Evolutionary conservation across 164 flowering plant genomes (phyloP).

Genomic region (Vitis cinerea): DNA sequence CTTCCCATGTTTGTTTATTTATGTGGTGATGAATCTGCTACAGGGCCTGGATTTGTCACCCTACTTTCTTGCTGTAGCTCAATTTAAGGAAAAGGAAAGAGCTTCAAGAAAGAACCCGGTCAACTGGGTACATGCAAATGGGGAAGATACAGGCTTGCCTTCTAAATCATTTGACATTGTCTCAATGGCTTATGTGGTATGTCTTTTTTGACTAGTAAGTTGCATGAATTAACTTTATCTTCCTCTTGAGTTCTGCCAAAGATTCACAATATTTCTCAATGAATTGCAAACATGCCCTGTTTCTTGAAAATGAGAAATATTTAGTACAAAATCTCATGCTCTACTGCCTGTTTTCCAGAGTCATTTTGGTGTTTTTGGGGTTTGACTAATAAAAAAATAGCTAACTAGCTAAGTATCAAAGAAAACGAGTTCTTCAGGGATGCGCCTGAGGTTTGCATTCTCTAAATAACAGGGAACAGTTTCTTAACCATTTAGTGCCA

Average conservation of each 20-base stretch:
- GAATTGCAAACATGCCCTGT: background rate
- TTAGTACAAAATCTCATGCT: no score
- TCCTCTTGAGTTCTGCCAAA: background rate
- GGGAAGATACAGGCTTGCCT: conserved; percentile 71
- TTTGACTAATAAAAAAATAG: no score
- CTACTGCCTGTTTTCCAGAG: no score
- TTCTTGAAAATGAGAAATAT: background rate
- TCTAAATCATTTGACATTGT: conserved; percentile 61
- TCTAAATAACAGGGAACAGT: no score
- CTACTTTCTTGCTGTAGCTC: conserved; percentile 75
- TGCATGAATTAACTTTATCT: background rate
- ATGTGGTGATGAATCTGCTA: conserved; percentile 2
- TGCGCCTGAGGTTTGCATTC: no score
- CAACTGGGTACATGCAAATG: conserved; percentile 68
- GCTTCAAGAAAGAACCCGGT: conserved; percentile 32
- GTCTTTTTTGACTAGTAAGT: background rate
- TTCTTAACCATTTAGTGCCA: no score
- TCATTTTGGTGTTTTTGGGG: no score
- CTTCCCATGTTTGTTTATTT: background rate
- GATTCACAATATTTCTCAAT: background rate
- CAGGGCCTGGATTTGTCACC: conserved; percentile 78
- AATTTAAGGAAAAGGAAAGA: conserved; percentile 50
- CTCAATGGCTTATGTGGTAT: conserved; percentile 61
- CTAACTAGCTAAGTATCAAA: no score
- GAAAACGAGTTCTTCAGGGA: no score